These are phyloP conservation scores for Cryptococcus sp. DNA, from an alignment of 1,284 basidiomycete species.

Conservation along the genomic window DNA sequence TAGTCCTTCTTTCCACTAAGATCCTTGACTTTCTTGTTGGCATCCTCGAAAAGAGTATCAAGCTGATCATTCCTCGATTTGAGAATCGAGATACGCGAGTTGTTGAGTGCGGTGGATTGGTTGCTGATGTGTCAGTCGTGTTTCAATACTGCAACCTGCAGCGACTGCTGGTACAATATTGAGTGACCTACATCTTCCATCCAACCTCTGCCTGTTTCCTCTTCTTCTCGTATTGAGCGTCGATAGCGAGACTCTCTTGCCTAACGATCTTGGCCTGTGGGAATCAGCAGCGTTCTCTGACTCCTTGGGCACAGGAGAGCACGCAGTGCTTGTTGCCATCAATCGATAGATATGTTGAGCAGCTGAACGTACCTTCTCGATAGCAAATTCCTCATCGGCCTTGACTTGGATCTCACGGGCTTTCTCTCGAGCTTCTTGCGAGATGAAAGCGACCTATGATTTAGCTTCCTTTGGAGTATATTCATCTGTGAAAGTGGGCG, in stretches of 20 bases:
- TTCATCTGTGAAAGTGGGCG: background rate
- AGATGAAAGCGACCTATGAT: constrained; percentile 87
- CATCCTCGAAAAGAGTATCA: constrained; percentile 77
- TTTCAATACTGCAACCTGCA: background rate
- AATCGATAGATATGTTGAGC: background rate
- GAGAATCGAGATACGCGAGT: constrained; percentile 84
- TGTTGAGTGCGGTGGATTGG: constrained; percentile 94
- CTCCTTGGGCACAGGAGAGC: background rate
- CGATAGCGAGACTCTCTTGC: constrained; percentile 86
- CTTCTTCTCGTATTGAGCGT: constrained; percentile 89
- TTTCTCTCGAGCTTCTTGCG: constrained; percentile 93
- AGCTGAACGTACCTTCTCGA: constrained; percentile 70
- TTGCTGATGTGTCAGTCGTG: constrained; percentile 55
- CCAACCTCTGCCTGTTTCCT: constrained; percentile 83
- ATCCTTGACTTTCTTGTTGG: constrained; percentile 61
- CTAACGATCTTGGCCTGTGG: constrained; percentile 87
- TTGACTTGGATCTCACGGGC: constrained; percentile 94
- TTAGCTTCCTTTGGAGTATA: background rate
- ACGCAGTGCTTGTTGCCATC: background rate
- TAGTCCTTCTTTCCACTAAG: constrained; percentile 72
- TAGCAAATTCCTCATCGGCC: constrained; percentile 94
- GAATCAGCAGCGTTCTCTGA: too few species aligned
- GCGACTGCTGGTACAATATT: background rate
- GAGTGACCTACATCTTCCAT: constrained; percentile 78
- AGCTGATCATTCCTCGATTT: constrained; percentile 89